Conservation (phyloP, 2,329 filamentous ascomycete species). For the Geoglossum cookeanum region DNA sequence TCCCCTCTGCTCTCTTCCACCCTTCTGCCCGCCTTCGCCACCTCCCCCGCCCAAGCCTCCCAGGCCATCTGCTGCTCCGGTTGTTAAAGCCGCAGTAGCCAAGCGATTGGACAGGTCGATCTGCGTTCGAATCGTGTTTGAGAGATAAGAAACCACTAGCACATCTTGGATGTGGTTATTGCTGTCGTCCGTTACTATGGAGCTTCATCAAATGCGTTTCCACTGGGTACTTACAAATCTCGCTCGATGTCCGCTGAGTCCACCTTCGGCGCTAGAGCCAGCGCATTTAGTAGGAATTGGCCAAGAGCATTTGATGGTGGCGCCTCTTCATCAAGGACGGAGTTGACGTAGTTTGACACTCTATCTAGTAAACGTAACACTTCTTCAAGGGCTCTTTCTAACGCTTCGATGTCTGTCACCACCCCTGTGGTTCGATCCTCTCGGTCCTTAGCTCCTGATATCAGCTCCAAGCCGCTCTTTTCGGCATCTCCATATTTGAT, state of each 20-base stretch:
- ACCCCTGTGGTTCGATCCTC: slow-evolving; percentile 57
- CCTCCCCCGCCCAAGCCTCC: slow-evolving; percentile 10
- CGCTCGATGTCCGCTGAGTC: slow-evolving; percentile 77
- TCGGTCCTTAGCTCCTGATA: slow-evolving; percentile 60
- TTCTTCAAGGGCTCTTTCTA: slow-evolving; percentile 72
- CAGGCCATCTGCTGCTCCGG: slow-evolving; percentile 19
- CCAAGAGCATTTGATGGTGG: slow-evolving; percentile 79
- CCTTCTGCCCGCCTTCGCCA: slow-evolving; percentile 6
- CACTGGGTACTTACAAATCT: slow-evolving; percentile 49
- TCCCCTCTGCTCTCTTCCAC: slow-evolving; percentile 16
- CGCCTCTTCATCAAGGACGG: slow-evolving; percentile 83
- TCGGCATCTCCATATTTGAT: slow-evolving; percentile 72
- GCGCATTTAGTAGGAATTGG: slow-evolving; percentile 85
- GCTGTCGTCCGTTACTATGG: slow-evolving; percentile 26
- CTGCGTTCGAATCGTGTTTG: slow-evolving; percentile 97
- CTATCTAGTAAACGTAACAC: slow-evolving; percentile 80
- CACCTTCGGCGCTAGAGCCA: slow-evolving; percentile 88
- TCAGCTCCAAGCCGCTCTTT: slow-evolving; percentile 61
- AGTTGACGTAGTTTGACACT: slow-evolving; percentile 79
- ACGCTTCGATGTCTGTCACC: slow-evolving; percentile 71
- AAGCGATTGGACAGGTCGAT: slow-evolving; percentile 94
- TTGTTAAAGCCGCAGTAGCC: slow-evolving; percentile 40
- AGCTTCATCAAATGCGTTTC: slow-evolving; percentile 1
- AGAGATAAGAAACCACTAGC: slow-evolving; percentile 90
- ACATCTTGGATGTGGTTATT: slow-evolving; percentile 99